Evolutionary conservation across 1,139 yeast species (phyloP), one percentile per base, ranked within the genome.

Genomic region (Diutina scorzettiae): DNA sequence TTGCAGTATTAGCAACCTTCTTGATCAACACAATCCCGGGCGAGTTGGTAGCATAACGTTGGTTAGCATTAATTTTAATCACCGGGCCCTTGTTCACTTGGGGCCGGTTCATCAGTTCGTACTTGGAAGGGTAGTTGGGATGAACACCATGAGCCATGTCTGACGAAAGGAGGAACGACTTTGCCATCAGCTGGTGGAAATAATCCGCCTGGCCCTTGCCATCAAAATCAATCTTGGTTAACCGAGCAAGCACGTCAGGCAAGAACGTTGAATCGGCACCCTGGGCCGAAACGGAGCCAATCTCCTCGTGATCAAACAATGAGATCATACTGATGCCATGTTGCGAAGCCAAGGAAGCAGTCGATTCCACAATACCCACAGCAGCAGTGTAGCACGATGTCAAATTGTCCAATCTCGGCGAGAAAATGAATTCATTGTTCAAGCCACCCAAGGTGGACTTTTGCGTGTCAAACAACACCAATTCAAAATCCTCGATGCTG

Each of bases 71-170:
- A 57, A 91, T 66, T 60, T 91, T 91, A 56, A 91, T 77, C 9
- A 87, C 96, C 0, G 97, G 96, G 4, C 98, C 98, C 43, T 71
- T 69, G 55, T 93, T 93, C 47, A 91, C 64, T 43, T 72, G 71
- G 1, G 98, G 97, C 48, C 78, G 76, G 59, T 89, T 94, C 47
- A 72, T 67, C 14, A 74, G 58, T 57, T 91, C 98, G 58, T 91
- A 84, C 52, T 75, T 75, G 42, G 71, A 73, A 8, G 74, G 64
- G 59, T 89, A 91, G 60, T 91, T 91, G 47, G 98, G 98, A 57
- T 91, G 96, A 31, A 89, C 81, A 25, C 96, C 97, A 56, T 91
- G 98, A 1, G 97, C 96, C 79, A 86, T 91, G 58, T 91, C 98
- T 0, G 96, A 86, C 0, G 97, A 89, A 42, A 91, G 62, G 51